phyloP scores from a whole-genome alignment of 176 grass and related monocot species.

The Coix lacrymajobi region DNA sequence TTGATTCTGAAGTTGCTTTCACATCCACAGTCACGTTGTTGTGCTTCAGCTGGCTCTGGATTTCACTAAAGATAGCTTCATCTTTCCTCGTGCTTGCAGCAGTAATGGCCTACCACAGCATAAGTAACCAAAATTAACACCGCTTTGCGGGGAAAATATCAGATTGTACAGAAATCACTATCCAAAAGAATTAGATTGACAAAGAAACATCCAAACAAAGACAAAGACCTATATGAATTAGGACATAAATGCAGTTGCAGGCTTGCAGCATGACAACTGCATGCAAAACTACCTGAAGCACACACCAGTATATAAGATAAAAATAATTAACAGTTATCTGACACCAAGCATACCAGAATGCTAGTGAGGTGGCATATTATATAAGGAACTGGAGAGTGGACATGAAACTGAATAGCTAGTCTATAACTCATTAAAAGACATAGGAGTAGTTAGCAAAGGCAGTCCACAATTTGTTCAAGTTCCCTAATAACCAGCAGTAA shows the following conservation, averaged over 20 bases:
- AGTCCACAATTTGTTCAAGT: neutral
- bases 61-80: slow-evolving; percentile 51
- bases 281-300: neutral
- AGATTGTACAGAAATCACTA: neutral
- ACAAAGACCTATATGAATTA: neutral
- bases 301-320: neutral
- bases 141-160: neutral
- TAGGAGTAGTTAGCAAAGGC: neutral
- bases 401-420: neutral
- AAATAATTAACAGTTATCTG: neutral
- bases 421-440: neutral
- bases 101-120: slow-evolving; percentile 50
- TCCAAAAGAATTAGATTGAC: neutral
- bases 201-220: neutral
- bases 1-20: slow-evolving; percentile 76
- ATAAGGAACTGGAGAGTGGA: neutral
- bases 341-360: neutral
- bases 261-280: neutral
- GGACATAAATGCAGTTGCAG: neutral
- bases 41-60: slow-evolving; percentile 63
- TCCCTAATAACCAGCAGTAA: neutral
- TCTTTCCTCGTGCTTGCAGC: slow-evolving; percentile 53
- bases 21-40: slow-evolving; percentile 56
- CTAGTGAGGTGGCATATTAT: neutral
- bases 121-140: neutral